Conservation (phyloP, 148 eudicot genomes). For the Oxyria digyna region DNA sequence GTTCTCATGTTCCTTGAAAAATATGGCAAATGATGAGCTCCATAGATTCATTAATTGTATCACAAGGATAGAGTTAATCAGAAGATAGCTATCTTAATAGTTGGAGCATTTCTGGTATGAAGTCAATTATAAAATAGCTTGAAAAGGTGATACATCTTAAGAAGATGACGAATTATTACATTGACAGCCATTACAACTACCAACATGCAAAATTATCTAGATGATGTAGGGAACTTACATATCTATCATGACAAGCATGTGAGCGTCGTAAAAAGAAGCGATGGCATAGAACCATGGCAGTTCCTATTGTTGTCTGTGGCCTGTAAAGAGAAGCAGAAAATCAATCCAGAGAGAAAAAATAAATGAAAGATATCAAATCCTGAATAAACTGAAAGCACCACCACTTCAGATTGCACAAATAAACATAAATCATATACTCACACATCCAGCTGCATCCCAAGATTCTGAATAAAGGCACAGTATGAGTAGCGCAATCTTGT, state of each 20-base stretch:
- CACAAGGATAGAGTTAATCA: neutral
- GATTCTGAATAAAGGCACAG: conserved; percentile 81
- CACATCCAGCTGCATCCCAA: conserved; percentile 73
- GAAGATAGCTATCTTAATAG: neutral
- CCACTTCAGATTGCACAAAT: neutral
- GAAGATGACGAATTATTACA: neutral
- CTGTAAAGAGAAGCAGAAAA: conserved; percentile 28
- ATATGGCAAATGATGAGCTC: neutral
- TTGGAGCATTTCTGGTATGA: neutral
- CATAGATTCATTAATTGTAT: neutral
- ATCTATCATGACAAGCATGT: conserved; percentile 96
- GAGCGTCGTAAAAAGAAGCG: conserved; percentile 85
- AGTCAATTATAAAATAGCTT: neutral
- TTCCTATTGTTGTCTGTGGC: conserved; percentile 90
- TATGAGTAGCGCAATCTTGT: conserved; percentile 73
- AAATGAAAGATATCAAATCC: neutral
- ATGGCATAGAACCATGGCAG: conserved; percentile 96
- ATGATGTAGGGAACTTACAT: conserved; percentile 47
- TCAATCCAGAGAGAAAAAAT: neutral
- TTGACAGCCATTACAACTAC: neutral
- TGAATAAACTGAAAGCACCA: neutral
- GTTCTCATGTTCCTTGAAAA: neutral
- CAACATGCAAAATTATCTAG: neutral
- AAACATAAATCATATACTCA: conserved; percentile 26
- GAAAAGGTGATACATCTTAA: neutral